Conservation (phyloP, 2,329 filamentous ascomycete genomes). For the Colletotrichum paranaense region DNA sequence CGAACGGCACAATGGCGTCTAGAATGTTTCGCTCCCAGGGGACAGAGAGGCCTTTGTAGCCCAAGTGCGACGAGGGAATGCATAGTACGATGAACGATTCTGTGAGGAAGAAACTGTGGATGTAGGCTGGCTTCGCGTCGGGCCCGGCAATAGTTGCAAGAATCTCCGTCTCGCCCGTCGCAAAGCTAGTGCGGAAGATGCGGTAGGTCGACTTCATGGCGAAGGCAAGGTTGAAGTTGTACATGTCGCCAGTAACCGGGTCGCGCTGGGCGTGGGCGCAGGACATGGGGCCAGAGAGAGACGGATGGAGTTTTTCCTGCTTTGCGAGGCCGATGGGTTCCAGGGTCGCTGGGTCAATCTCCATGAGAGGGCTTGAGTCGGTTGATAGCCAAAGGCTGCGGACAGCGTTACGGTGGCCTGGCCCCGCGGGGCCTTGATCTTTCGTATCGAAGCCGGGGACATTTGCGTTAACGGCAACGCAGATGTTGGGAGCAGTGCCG, state of each 20-base stretch:
- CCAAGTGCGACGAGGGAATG: constrained; percentile 74
- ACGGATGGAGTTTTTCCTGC: constrained; percentile 73
- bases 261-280: constrained; percentile 80
- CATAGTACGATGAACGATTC: constrained; percentile 78
- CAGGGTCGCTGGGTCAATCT: constrained; percentile 76
- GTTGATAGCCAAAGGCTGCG: constrained; percentile 65
- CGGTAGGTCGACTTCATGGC: constrained; percentile 71
- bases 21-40: constrained; percentile 75
- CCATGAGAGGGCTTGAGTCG: constrained; percentile 67
- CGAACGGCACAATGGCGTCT: constrained; percentile 74
- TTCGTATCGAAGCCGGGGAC: constrained; percentile 62
- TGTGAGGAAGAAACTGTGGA: constrained; percentile 86
- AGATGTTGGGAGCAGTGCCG: constrained; percentile 64
- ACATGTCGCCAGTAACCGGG: constrained; percentile 78
- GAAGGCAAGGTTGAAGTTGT: constrained; percentile 83
- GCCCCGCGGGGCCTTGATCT: constrained; percentile 28
- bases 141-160: constrained; percentile 72
- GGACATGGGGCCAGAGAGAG: constrained; percentile 74
- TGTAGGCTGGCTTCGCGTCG: constrained; percentile 69
- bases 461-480: constrained; percentile 74
- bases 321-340: constrained; percentile 75
- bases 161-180: constrained; percentile 74
- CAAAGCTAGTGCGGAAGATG: constrained; percentile 73
- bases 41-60: constrained; percentile 67
- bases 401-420: constrained; percentile 40